Base-by-base conservation (phyloP, 331 rosid species). In the Rhamnella rubrinervis region DNA sequence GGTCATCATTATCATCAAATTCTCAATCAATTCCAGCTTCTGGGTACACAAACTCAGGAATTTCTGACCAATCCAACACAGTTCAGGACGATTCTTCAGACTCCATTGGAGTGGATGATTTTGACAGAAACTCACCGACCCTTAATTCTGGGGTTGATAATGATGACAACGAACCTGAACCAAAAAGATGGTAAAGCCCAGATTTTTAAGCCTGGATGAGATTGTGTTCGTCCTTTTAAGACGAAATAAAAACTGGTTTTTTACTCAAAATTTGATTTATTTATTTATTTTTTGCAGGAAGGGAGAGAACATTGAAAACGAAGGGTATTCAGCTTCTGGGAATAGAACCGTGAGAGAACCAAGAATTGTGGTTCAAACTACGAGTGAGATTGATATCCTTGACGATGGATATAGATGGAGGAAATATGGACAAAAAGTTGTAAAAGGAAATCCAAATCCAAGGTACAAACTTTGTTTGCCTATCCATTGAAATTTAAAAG, bases 381-480 rank as follows among this genome's bases (percentile, higher is more conserved):
- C 90, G 7, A 95, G 99, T 57, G 97, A 95, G 67, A 91, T 95
- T 61, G 99, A 95, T 79, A 95, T 95, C 53, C 86, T 95, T 51
- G 97, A 92, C 68, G 99, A 95, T 75, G 99, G 99, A 40, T 95
- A 83, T 75, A 83, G 99, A 60, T 95, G 99, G 99, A 91, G 97
- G 68, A 95, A 95, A 76, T 95, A 95, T 71, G 99, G 99, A 68
- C 99, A 95, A 76, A 95, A 95, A 86, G 99, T 95, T 9, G 97
- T 95, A n/a, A 95, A 95, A 68, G 99, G 97, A 80, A 95, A 95
- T 66, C 97, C 99, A 57, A 95, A 95, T 76, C 96, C 99, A 19
- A 89, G 99, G 99, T 95, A 87, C 35, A 20, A 51, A 61, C 10
- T 59, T 17, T 40, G 19, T 18, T 21, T 21, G 1, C 2, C 19